These are phyloP conservation scores for Diplogelasinospora grovesii DNA, from an alignment of 495 filamentous ascomycete genomes.

Conservation along the genomic window DNA sequence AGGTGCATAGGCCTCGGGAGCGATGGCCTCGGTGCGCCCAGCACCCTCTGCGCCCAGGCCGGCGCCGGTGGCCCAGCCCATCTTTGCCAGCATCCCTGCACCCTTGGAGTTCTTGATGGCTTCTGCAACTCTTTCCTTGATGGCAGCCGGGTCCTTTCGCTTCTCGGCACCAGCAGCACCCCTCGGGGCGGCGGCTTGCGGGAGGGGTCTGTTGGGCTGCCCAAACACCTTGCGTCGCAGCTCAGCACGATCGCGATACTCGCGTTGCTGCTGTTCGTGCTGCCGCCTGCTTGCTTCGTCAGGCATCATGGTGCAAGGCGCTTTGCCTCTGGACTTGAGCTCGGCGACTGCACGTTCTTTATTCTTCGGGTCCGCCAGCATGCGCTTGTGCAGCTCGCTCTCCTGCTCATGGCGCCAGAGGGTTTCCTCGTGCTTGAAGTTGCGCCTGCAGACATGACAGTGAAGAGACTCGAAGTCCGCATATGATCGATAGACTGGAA, in stretches of 20 bases:
- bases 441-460: slow-evolving; percentile 70
- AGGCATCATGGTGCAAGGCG: slow-evolving; percentile 34
- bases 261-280: slow-evolving; percentile 34
- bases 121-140: too few species aligned
- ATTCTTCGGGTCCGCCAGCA: slow-evolving; percentile 55
- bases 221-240: slow-evolving; percentile 73
- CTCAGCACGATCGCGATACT: slow-evolving; percentile 76
- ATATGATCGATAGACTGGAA: slow-evolving; percentile 46
- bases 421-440: slow-evolving; percentile 62
- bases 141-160: slow-evolving; percentile 18
- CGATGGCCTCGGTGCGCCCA: slow-evolving; percentile 69
- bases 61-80: slow-evolving; percentile 79
- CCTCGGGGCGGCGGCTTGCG: not conserved
- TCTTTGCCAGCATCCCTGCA: slow-evolving; percentile 76
- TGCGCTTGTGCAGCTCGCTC: slow-evolving; percentile 65
- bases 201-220: slow-evolving; percentile 46
- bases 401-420: slow-evolving; percentile 71
- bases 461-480: slow-evolving; percentile 63
- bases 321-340: slow-evolving; percentile 53
- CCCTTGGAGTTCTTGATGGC: slow-evolving; percentile 68
- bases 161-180: slow-evolving; percentile 12
- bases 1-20: slow-evolving; percentile 69
- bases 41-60: slow-evolving; percentile 76
- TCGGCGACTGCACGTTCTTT: slow-evolving; percentile 49
- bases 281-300: slow-evolving; percentile 29